Percentiles rank a stretch among this genome's conserved stretches.
phyloP scores from a whole-genome alignment of 73 alveolate genomes.

The Paramecium sexaurelia region DNA sequence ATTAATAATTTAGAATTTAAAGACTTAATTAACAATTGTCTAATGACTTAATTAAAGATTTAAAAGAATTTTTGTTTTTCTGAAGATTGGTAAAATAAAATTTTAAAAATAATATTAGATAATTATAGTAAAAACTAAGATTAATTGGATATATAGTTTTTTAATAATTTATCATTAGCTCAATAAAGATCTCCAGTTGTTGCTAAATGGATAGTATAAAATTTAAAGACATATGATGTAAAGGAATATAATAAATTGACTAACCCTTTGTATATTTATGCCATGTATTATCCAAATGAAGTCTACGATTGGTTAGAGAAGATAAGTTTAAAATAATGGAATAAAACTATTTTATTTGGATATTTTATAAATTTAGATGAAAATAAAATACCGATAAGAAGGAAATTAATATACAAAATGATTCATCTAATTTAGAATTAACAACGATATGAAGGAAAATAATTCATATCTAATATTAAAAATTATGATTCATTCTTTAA shows the following conservation, averaged over 20 bases:
- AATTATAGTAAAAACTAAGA: background rate
- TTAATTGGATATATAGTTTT: background rate
- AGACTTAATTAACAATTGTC: background rate
- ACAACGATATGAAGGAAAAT: background rate
- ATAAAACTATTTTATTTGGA: background rate
- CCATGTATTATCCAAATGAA: background rate
- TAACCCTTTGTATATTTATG: background rate
- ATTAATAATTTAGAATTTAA: background rate
- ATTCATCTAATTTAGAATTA: background rate
- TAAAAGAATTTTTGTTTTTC: background rate
- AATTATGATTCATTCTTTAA: background rate
- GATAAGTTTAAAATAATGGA: background rate
- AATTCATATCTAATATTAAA: background rate
- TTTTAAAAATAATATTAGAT: background rate
- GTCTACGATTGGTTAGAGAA: background rate
- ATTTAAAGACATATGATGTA: background rate
- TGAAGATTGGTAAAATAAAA: background rate
- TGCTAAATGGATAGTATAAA: background rate
- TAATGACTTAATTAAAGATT: background rate
- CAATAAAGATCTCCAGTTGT: background rate
- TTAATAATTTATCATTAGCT: background rate
- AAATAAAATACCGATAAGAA: background rate
- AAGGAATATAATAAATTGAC: background rate
- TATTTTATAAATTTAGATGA: background rate
- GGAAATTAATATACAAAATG: background rate